phyloP scores from a whole-genome alignment of 768 basidiomycete genomes.

The Boletus huronensis region DNA sequence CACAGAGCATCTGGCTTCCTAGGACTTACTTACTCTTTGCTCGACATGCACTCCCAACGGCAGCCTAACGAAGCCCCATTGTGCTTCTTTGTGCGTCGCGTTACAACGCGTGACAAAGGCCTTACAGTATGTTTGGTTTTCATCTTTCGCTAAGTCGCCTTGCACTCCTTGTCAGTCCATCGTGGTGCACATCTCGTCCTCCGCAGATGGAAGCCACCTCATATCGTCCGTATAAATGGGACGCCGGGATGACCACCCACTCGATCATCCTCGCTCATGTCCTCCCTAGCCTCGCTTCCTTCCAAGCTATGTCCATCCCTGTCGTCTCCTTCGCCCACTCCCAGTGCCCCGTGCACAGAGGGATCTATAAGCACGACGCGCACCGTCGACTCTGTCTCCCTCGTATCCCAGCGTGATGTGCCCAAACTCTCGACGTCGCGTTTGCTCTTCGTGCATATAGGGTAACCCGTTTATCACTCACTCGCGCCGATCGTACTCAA shows the following conservation, averaged over 20 bases:
- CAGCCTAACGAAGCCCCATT: constrained; percentile 12
- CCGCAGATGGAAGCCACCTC: constrained; percentile 24
- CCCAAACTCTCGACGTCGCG: constrained; percentile 48
- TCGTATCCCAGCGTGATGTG: constrained; percentile 19
- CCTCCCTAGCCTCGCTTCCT: constrained; percentile 7
- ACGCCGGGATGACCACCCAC: constrained; percentile 1
- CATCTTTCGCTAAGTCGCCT: constrained; percentile 27
- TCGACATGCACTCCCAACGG: constrained; percentile 1
- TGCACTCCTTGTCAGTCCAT: constrained; percentile 12
- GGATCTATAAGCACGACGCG: constrained; percentile 17
- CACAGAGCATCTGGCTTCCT: constrained; percentile 12
- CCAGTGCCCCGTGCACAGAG: constrained; percentile 15
- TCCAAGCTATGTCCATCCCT: constrained; percentile 6
- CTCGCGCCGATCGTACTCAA: constrained; percentile 12
- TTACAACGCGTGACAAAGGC: constrained; percentile 28
- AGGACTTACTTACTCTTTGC: constrained; percentile 13
- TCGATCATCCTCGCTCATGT: constrained; percentile 17
- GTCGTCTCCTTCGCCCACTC: constrained; percentile 1
- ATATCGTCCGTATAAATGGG: constrained; percentile 27
- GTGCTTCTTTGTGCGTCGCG: constrained; percentile 28
- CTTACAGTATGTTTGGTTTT: constrained; percentile 23
- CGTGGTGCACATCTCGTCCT: constrained; percentile 14
- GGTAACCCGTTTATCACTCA: constrained; percentile 39
- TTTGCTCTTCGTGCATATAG: constrained; percentile 63
- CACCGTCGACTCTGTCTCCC: constrained; percentile 23